Base-by-base conservation (phyloP, 2,329 filamentous ascomycete species). In the Alternaria brassicae region DNA sequence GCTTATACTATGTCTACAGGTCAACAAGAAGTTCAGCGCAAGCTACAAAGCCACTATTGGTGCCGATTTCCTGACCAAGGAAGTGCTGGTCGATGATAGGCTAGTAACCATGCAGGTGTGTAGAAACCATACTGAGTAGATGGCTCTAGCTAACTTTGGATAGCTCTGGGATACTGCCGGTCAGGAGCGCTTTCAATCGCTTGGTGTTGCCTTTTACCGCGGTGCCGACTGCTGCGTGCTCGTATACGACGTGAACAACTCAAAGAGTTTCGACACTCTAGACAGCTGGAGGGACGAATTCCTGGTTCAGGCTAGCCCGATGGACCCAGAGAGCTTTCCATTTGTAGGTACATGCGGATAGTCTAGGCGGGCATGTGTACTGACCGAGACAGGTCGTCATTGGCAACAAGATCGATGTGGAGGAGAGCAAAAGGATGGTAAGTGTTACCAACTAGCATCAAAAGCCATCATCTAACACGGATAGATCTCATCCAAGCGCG, bases 1-100 rank as follows among this genome's bases (percentile, higher is more conserved):
- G 60, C 68, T 72, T 34, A 71, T 52, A 54, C 54, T 19, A n/a
- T 3, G 5, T 15, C 15, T 23, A 39, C 70, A 98, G 94, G 94
- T 99, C 87, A 99, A 99, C 86, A 99, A 99, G 84, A 98, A 99
- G 81, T 99, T 99, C 85, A 97, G 93, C 79, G 94, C 93, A 70
- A 97, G 93, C 84, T 99, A 99, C 88, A 99, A 99, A 84, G 95
- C 95, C 60, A 99, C 95, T 44, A 99, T 99, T 78, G 95, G 95
- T 69, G 95, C 95, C 78, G 95, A 99, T 81, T 99, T 99, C 81
- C 85, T 99, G 62, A 99, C 95, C 56, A 96, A 97, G 79, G 95
- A 99, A 83, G 95, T 99, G 39, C 84, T 97, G 66, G 94, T 99
- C 54, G 95, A 98, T 81, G 95, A 98, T 81, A 88, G 94, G 77